Base-by-base conservation (phyloP, 768 basidiomycete species). In the Coprinopsis sp. region DNA sequence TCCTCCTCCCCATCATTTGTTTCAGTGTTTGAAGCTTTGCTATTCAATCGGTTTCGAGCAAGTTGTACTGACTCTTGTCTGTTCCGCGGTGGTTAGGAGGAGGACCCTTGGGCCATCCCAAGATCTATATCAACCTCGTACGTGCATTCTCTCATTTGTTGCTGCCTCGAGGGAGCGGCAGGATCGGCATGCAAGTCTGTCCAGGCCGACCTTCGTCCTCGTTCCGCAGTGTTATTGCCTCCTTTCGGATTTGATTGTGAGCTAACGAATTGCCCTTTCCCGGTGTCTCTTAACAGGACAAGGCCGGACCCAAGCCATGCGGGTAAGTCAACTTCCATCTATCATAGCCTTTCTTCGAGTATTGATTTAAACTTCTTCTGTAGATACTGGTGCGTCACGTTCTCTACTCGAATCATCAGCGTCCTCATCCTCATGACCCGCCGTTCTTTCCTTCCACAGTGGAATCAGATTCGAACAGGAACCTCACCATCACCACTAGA, bases 101-200 rank as follows among this genome's bases (percentile, higher is more conserved):
- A 62, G 96, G 95, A 10, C 80, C 96, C 33, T 77, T 99, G 23
- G 96, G 96, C 19, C 96, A 99, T 63, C 96, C 96, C 4, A 94
- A 92, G 72, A 82, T 98, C 50, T 98, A 79, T 60, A 92, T 99
- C 64, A 98, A 98, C 71, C 64, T 99, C 62, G 93, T 92, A 56
- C 50, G 87, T 70, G 31, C 14, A 33, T 33, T 33, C 44, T 25
- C 19, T 46, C 14, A 49, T 44, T 49, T 49, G 48, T 49, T 49
- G 47, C 47, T 33, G 43, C 34, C 47, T 24, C 37, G 33, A 28
- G 45, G 21, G 18, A n/a, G n/a, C n/a, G n/a, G n/a, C n/a, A n/a
- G n/a, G n/a, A n/a, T n/a, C n/a, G n/a, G n/a, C n/a, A n/a, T n/a
- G n/a, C n/a, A n/a, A n/a, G n/a, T n/a, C n/a, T n/a, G n/a, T n/a